Evolutionary conservation across 352 stramenopile genomes (phyloP).

Genomic region (Phytophthora europaea): DNA sequence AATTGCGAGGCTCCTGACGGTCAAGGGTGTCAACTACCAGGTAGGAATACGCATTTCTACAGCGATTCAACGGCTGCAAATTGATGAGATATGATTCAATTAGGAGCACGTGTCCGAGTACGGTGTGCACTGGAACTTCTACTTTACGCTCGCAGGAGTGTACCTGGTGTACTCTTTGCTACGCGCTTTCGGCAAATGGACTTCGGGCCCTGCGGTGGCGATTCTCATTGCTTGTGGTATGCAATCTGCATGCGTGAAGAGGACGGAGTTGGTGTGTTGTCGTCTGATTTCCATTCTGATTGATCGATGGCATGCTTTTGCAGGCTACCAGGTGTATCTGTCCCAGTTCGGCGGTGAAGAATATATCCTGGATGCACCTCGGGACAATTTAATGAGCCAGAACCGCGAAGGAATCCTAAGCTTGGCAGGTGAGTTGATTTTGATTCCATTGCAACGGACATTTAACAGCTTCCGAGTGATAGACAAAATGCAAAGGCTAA

Average conservation of each 20-base stretch:
- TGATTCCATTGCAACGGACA: not conserved
- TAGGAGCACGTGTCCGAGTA: constrained; percentile 98
- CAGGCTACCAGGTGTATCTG: constrained; percentile 87
- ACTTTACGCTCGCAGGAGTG: constrained; percentile 95
- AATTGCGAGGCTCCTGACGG: constrained; percentile 73
- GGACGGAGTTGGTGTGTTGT: not conserved
- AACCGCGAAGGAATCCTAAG: constrained; percentile 98
- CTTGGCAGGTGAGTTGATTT: constrained; percentile 61
- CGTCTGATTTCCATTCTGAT: not conserved
- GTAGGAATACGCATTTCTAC: constrained; percentile 30
- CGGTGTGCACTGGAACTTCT: constrained; percentile 99
- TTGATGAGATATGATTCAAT: not conserved
- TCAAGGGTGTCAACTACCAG: constrained; percentile 91
- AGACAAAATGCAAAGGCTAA: not conserved
- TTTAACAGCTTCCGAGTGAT: not conserved
- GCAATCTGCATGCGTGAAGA: not conserved
- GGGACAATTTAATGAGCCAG: constrained; percentile 86
- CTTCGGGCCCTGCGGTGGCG: constrained; percentile 53
- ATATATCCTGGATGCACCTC: constrained; percentile 80
- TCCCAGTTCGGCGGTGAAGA: constrained; percentile 78
- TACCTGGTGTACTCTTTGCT: constrained; percentile 80
- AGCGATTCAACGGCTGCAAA: not conserved
- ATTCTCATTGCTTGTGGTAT: constrained; percentile 55
- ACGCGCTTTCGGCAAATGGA: constrained; percentile 56
- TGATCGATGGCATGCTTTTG: not conserved